Base-by-base conservation (phyloP, 2,329 filamentous ascomycete genomes). In the Didymella keratinophila region DNA sequence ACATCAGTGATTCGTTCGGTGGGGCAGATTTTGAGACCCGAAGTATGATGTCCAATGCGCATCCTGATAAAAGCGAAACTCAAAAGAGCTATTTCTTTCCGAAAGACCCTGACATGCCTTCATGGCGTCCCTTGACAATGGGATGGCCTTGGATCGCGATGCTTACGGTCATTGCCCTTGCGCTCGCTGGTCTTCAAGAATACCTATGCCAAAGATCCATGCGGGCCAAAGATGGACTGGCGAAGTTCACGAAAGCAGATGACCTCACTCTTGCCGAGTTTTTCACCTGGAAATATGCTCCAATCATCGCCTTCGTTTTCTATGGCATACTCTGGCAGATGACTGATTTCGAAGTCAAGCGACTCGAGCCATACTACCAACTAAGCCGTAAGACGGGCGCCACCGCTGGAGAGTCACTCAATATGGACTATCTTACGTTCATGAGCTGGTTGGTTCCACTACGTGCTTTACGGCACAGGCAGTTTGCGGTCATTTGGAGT, bases 361-460 rank as follows among this genome's bases (percentile, higher is more conserved):
- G 81, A n/a, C 64, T 83, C 28, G 81, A 83, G 57, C 80, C 81
- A 5, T 83, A 78, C 58, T 83, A 82, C 58, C 81, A 78, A 41
- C 63, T 78, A 3, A 80, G 69, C 46, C 72, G 69, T 53, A 73
- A 64, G 51, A 69, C 64, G 20, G 72, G 73, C 55, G 78, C 72
- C 55, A 80, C 68, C 16, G 67, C 80, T 12, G 71, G 67, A 12
- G 75, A 76, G 69, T 90, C 87, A 0, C 84, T 92, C 68, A 92
- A 91, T 62, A 88, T 90, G 60, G 88, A 91, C 72, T 92, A 92
- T 59, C 82, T 90, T 43, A 91, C 89, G 5, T 83, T 86, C 65
- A 85, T 89, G 77, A 87, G 83, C 67, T 86, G 90, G 67, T 75
- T 89, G 37, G 82, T 88, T 2, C 89, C 89, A 0, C 74, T 91